phyloP scores from a whole-genome alignment of 2,329 filamentous ascomycete genomes.

The Zymoseptoria tritici region DNA sequence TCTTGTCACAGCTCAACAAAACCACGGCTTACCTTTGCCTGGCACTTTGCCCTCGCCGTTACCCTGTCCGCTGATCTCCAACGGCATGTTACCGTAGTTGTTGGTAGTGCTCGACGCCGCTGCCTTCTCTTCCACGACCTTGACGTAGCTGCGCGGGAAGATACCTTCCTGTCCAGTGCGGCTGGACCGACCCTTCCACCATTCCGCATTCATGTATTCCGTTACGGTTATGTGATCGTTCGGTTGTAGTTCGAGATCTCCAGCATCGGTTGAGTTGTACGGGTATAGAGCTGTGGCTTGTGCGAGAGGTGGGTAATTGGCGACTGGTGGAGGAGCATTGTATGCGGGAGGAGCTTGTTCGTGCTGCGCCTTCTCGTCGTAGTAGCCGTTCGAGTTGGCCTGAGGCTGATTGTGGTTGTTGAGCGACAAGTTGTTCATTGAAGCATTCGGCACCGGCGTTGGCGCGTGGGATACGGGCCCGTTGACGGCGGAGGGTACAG shows the following conservation, averaged over 20 bases:
- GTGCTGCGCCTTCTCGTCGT: slow-evolving; percentile 33
- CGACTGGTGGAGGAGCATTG: slow-evolving; percentile 40
- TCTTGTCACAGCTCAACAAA: slow-evolving; percentile 4
- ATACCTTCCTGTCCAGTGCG: slow-evolving; percentile 82
- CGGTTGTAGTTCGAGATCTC: slow-evolving; percentile 72
- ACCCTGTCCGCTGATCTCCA: slow-evolving; percentile 58
- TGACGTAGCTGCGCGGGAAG: slow-evolving; percentile 88
- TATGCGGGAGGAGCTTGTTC: slow-evolving; percentile 48
- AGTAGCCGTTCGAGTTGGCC: slow-evolving; percentile 11
- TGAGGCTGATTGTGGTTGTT: slow-evolving; percentile 25
- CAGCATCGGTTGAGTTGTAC: slow-evolving; percentile 71
- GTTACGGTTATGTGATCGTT: slow-evolving; percentile 73
- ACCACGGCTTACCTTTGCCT: slow-evolving; percentile 44
- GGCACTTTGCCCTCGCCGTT: slow-evolving; percentile 43
- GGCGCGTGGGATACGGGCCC: slow-evolving; percentile 8
- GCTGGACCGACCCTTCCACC: slow-evolving; percentile 87
- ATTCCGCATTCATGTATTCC: slow-evolving; percentile 93
- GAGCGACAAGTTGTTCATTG: slow-evolving; percentile 29
- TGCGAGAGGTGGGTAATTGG: slow-evolving; percentile 50
- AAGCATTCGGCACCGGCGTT: slow-evolving; percentile 19
- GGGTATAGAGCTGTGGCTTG: slow-evolving; percentile 75
- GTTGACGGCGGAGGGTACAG: slow-evolving; percentile 26
- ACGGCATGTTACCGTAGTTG: slow-evolving; percentile 57
- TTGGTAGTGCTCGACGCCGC: slow-evolving; percentile 48
- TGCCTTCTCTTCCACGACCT: slow-evolving; percentile 58